Conservation (phyloP, 495 filamentous ascomycete species). For the Penicillium lagena region DNA sequence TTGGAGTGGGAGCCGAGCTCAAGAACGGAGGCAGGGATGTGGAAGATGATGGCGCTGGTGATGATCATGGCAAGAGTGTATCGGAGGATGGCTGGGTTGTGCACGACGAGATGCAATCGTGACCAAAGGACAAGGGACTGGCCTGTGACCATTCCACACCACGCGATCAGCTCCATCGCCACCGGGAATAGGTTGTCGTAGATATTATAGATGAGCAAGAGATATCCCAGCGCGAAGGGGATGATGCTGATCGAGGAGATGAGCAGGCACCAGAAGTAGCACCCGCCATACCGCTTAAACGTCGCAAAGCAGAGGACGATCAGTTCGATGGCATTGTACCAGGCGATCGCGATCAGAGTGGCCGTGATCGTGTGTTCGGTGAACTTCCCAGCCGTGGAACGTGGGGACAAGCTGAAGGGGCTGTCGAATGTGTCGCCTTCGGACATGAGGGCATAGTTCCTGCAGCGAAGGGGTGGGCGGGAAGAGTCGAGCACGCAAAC, state of each 20-base stretch:
- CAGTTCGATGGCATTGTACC: conserved; percentile 44
- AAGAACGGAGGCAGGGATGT: conserved; percentile 44
- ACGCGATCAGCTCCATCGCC: conserved; percentile 41
- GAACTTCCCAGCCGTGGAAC: conserved; percentile 5
- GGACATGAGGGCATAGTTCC: conserved; percentile 21
- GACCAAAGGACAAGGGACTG: conserved; percentile 61
- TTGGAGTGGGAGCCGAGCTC: conserved; percentile 40
- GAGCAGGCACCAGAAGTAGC: conserved; percentile 50
- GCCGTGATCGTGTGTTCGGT: conserved; percentile 14
- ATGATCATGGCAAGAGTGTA: conserved; percentile 50
- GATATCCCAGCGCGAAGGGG: conserved; percentile 46
- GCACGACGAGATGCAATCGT: conserved; percentile 47
- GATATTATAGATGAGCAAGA: conserved; percentile 43
- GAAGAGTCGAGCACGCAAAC: not conserved
- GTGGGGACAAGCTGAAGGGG: conserved; percentile 16
- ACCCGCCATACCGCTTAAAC: conserved; percentile 42
- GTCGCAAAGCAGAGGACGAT: conserved; percentile 41
- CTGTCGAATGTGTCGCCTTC: conserved; percentile 8
- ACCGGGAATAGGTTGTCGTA: conserved; percentile 23
- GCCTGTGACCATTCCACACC: conserved; percentile 54
- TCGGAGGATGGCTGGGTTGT: conserved; percentile 35
- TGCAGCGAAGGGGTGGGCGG: not conserved
- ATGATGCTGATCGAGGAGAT: conserved; percentile 45
- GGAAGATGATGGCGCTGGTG: conserved; percentile 40
- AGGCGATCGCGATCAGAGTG: conserved; percentile 37